Evolutionary conservation across 2,329 filamentous ascomycete genomes (phyloP).

Genomic region (Penicillium sp.): DNA sequence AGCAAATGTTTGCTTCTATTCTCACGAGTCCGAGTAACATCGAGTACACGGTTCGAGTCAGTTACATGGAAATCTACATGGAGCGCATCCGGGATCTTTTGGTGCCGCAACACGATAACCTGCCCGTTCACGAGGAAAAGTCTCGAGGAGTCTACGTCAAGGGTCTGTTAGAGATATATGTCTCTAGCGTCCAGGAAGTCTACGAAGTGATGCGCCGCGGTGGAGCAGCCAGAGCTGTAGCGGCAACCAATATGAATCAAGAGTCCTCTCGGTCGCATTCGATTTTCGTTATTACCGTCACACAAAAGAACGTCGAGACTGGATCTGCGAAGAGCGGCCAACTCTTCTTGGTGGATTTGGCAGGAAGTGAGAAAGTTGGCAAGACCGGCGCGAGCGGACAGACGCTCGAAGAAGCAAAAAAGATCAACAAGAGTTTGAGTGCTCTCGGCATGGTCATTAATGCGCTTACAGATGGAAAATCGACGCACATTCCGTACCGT

Average conservation of each 20-base stretch:
- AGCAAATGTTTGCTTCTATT: constrained; percentile 96
- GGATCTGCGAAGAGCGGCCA: constrained; percentile 94
- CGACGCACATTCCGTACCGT: constrained; percentile 90
- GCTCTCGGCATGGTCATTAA: constrained; percentile 99
- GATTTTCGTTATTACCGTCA: constrained; percentile 94
- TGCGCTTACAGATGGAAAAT: constrained; percentile 93
- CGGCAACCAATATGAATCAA: constrained; percentile 98
- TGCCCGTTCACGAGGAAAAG: constrained; percentile 98
- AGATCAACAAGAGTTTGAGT: constrained; percentile 99
- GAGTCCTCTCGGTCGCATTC: constrained; percentile 98
- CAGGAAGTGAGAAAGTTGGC: constrained; percentile 96
- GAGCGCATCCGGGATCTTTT: constrained; percentile 93
- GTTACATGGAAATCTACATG: constrained; percentile 99
- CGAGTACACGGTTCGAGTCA: constrained; percentile 97
- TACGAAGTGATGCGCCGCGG: constrained; percentile 95
- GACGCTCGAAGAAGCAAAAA: constrained; percentile 96
- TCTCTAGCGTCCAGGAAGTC: constrained; percentile 90
- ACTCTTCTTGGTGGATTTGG: constrained; percentile 95
- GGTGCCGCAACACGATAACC: constrained; percentile 88
- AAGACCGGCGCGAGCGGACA: constrained; percentile 98
- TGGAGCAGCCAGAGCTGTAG: constrained; percentile 82
- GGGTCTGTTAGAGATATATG: constrained; percentile 89
- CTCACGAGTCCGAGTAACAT: constrained; percentile 87
- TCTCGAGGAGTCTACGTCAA: constrained; percentile 95
- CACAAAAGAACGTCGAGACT: constrained; percentile 95